Conservation (phyloP, 441 rosid genomes). For the Biscutella laevigata region DNA sequence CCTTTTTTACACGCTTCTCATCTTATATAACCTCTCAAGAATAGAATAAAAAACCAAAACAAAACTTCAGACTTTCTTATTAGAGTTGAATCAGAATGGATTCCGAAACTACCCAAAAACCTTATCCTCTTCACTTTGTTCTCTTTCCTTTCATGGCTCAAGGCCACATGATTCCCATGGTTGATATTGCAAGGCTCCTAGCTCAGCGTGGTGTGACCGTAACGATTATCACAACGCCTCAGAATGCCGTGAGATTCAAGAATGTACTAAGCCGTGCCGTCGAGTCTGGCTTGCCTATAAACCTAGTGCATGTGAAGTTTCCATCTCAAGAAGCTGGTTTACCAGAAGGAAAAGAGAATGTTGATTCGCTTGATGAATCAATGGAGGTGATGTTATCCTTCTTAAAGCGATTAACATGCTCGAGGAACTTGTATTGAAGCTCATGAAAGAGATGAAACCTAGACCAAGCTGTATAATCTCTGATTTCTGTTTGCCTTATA, state of each 20-base stretch:
- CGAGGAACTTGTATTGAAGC: conserved; percentile 22
- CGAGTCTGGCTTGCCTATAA: conserved; percentile 21
- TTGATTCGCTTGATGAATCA: conserved; percentile 15
- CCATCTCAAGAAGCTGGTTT: conserved; percentile 26
- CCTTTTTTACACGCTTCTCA: conserved; percentile 10
- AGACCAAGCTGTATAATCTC: conserved; percentile 33
- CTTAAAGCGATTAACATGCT: conserved; percentile 20
- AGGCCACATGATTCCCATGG: conserved; percentile 28
- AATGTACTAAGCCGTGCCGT: conserved; percentile 6
- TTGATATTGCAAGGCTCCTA: conserved; percentile 24
- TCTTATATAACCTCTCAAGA: conserved; percentile 9
- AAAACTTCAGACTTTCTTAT: background rate
- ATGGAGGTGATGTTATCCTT: background rate
- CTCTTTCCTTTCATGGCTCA: conserved; percentile 29
- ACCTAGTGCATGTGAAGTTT: conserved; percentile 16
- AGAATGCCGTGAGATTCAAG: conserved; percentile 18
- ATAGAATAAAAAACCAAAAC: conserved; percentile 3
- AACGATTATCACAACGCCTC: conserved; percentile 21
- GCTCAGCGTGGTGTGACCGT: conserved; percentile 17
- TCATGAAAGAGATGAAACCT: conserved; percentile 26
- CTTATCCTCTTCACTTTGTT: conserved; percentile 19
- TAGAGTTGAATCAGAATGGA: background rate
- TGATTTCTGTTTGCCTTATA: conserved; percentile 25
- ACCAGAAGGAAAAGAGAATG: conserved; percentile 25
- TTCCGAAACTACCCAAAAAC: background rate